Evolutionary conservation across 805 yeast genomes (phyloP).

Genomic region (Jamesozyma gamospora): DNA sequence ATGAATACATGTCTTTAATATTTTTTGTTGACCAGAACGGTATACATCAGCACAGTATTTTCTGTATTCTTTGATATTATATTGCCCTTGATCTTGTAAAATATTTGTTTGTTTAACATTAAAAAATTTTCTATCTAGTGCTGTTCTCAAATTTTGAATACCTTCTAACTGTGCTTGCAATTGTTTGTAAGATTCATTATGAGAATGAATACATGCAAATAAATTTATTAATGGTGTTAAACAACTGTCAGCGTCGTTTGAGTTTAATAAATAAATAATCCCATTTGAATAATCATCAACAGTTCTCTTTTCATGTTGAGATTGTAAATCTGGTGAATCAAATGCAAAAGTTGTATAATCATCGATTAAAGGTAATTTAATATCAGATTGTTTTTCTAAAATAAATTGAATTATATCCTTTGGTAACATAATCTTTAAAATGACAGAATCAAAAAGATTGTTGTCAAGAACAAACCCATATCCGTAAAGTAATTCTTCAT

Average conservation of each 20-base stretch:
- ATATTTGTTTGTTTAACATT: neutral
- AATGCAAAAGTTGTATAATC: constrained; percentile 35
- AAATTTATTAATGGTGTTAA: constrained; percentile 21
- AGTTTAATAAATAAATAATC: constrained; percentile 28
- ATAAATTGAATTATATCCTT: constrained; percentile 16
- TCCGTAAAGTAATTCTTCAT: constrained; percentile 73
- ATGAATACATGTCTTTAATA: constrained; percentile 37
- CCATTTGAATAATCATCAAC: constrained; percentile 23
- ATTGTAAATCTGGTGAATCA: constrained; percentile 6
- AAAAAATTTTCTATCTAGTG: constrained; percentile 40
- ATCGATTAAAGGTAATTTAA: constrained; percentile 31
- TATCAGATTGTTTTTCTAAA: constrained; percentile 27
- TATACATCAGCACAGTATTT: constrained; percentile 34
- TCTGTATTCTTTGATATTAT: constrained; percentile 10
- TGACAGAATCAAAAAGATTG: constrained; percentile 54
- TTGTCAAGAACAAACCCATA: constrained; percentile 43
- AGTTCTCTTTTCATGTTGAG: neutral
- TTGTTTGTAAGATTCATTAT: constrained; percentile 24
- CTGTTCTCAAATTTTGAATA: constrained; percentile 41
- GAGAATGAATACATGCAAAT: constrained; percentile 25
- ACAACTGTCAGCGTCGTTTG: constrained; percentile 8
- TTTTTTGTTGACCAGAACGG: constrained; percentile 38
- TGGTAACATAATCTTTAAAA: constrained; percentile 48
- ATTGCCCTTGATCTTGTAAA: constrained; percentile 6
- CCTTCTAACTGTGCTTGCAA: constrained; percentile 49